Evolutionary conservation across 2,329 filamentous ascomycete species (phyloP).

Genomic region (Fusarium agapanthi): DNA sequence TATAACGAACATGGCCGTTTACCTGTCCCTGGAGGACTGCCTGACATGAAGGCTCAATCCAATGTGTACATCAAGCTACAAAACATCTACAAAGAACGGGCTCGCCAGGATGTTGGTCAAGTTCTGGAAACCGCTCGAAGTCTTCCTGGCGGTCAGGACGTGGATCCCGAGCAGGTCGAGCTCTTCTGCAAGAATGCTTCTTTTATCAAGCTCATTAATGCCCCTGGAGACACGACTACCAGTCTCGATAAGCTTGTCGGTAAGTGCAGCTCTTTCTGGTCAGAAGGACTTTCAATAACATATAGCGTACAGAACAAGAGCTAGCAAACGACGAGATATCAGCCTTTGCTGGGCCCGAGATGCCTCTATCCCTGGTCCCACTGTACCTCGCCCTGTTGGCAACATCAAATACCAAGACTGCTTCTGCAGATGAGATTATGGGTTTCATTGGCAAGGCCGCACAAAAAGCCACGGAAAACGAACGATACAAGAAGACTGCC

Average conservation of each 20-base stretch:
- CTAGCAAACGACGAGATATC: conserved; percentile 62
- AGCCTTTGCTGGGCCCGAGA: conserved; percentile 55
- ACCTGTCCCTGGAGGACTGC: conserved; percentile 85
- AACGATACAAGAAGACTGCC: conserved; percentile 62
- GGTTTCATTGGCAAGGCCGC: conserved; percentile 52
- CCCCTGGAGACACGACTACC: conserved; percentile 53
- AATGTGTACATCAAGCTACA: conserved; percentile 89
- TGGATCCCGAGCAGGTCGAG: conserved; percentile 81
- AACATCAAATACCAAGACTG: conserved; percentile 55
- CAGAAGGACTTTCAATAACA: neutral
- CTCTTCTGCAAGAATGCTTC: conserved; percentile 95
- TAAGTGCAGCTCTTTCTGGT: conserved; percentile 50
- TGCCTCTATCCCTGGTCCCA: conserved; percentile 69
- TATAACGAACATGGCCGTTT: conserved; percentile 76
- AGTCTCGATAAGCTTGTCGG: conserved; percentile 63
- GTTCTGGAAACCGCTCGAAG: conserved; percentile 72
- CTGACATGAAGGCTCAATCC: conserved; percentile 98
- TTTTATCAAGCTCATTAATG: conserved; percentile 87
- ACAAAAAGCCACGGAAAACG: conserved; percentile 58
- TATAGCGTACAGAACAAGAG: conserved; percentile 56
- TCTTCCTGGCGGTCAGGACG: conserved; percentile 56
- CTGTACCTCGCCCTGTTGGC: conserved; percentile 74
- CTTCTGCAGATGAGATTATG: conserved; percentile 64
- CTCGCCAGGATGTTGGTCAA: conserved; percentile 78
- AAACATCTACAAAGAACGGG: conserved; percentile 91